Evolutionary conservation across 2,329 filamentous ascomycete species (phyloP).

Genomic region (Chlorencoelia australis): DNA sequence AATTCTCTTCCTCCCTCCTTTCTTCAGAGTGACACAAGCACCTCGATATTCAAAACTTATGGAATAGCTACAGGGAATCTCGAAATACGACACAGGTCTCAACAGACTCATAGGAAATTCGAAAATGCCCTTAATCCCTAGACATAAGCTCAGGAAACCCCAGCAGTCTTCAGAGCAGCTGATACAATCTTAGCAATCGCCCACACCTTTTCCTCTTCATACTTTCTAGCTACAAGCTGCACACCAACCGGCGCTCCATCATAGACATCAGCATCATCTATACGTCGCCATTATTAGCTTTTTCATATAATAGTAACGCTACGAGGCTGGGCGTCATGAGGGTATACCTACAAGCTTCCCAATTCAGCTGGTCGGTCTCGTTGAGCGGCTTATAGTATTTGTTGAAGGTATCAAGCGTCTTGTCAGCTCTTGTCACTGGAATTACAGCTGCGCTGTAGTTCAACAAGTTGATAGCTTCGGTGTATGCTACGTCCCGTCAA

Average conservation of each 20-base stretch:
- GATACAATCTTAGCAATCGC: conserved; percentile 24
- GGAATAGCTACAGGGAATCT: too few relatives aligned
- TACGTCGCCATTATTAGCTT: conserved; percentile 12
- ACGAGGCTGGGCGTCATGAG: background rate
- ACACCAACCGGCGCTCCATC: conserved; percentile 39
- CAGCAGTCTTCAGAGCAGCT: conserved; percentile 10
- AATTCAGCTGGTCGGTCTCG: conserved; percentile 19
- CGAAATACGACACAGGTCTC: too few relatives aligned
- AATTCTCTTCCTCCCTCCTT: too few relatives aligned
- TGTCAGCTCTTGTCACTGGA: conserved; percentile 34
- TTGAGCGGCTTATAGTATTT: conserved; percentile 20
- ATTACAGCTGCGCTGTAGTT: conserved; percentile 30
- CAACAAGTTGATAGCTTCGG: conserved; percentile 4
- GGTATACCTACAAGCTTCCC: conserved; percentile 22
- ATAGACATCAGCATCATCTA: conserved; percentile 35
- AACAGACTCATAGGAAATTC: too few relatives aligned
- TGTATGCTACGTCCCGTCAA: conserved; percentile 2
- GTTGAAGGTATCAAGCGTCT: conserved; percentile 27
- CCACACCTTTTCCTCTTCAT: conserved; percentile 45
- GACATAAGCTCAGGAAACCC: background rate
- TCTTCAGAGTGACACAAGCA: too few relatives aligned
- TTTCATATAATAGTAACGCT: background rate
- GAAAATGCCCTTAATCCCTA: too few relatives aligned
- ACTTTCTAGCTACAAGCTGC: conserved; percentile 39
- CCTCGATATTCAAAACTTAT: too few relatives aligned